Evolutionary conservation across 768 basidiomycete species (phyloP).

Genomic region (Podaxis sp.): DNA sequence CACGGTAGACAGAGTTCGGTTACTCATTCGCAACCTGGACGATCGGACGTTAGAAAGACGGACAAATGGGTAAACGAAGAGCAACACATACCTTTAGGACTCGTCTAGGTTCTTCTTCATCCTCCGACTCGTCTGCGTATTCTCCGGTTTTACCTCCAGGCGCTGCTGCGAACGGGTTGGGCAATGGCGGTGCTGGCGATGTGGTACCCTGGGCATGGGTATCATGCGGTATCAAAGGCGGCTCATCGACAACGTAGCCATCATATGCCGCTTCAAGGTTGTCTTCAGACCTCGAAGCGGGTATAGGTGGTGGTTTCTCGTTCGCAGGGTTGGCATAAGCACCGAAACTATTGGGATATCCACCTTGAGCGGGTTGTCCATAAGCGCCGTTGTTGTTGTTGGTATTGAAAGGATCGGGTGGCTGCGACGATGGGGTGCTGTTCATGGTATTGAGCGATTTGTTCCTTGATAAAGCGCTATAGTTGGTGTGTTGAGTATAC

Average conservation of each 20-base stretch:
- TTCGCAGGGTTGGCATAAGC: not conserved
- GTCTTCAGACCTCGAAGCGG: constrained; percentile 3
- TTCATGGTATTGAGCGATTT: not conserved
- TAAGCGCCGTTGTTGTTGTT: not conserved
- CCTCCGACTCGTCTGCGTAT: constrained; percentile 16
- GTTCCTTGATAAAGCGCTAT: constrained; percentile 8
- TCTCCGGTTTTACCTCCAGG: constrained; percentile 14
- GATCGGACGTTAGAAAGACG: not conserved
- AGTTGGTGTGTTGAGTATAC: constrained; percentile 3
- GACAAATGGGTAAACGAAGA: not conserved
- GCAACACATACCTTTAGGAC: constrained; percentile 28
- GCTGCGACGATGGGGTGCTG: not conserved
- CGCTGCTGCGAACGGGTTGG: constrained; percentile 19
- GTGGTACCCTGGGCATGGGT: not conserved
- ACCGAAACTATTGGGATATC: constrained; percentile 2
- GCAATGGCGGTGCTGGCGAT: not conserved
- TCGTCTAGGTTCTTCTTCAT: constrained; percentile 23
- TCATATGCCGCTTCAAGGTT: constrained; percentile 26
- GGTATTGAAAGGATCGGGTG: not conserved
- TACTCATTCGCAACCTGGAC: constrained; percentile 25
- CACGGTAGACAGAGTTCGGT: not conserved
- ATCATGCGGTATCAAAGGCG: not conserved
- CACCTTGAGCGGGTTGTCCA: not conserved
- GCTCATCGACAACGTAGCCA: constrained; percentile 25
- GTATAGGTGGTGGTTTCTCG: not conserved